A percentile compares a stretch with the other conserved stretches of the same genome.
phyloP scores from a whole-genome alignment of 208 protist genomes.

The Porcisia hertigi region DNA sequence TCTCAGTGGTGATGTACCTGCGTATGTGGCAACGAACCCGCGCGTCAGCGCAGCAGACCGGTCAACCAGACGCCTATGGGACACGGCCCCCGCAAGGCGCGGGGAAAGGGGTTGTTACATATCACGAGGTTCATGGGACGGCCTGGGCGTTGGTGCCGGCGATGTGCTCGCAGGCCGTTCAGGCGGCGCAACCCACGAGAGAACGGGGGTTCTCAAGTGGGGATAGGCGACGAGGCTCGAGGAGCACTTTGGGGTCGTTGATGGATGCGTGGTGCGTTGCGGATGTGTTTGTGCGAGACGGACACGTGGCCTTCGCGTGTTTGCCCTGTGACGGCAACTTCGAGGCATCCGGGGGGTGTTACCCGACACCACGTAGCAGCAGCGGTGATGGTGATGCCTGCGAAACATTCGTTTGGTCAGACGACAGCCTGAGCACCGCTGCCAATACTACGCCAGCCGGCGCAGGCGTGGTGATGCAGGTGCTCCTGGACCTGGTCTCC shows the following conservation, averaged over 20 bases:
- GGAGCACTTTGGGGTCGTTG: neutral
- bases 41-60: neutral
- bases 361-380: neutral
- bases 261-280: slow-evolving; percentile 11
- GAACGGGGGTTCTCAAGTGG: neutral
- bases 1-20: slow-evolving; percentile 11
- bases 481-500: slow-evolving; percentile 15
- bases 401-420: neutral
- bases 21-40: slow-evolving; percentile 14
- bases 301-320: neutral
- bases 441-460: neutral
- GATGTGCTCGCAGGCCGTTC: neutral
- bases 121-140: neutral
- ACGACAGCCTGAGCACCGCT: neutral
- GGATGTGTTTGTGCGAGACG: slow-evolving; percentile 13
- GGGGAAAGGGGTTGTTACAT: no score
- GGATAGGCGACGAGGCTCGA: neutral
- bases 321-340: neutral
- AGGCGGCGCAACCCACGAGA: neutral
- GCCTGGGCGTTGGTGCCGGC: neutral
- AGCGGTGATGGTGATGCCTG: neutral
- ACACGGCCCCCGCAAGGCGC: neutral
- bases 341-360: neutral
- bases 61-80: neutral
- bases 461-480: slow-evolving; percentile 13